Conservation (phyloP, 345 rosid genomes). For the Heritiera fomes region DNA sequence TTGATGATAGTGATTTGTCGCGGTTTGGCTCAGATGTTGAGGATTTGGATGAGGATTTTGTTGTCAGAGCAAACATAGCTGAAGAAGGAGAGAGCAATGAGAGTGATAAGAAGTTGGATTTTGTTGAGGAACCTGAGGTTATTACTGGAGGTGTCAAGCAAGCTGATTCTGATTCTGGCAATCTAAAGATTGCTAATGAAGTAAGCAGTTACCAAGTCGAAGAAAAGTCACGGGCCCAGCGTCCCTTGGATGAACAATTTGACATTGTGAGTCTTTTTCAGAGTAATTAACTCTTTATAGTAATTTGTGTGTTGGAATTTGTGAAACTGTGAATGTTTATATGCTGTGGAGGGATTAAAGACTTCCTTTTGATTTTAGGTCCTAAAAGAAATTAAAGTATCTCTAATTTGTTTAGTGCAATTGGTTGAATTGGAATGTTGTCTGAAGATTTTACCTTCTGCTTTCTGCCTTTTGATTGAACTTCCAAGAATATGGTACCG, state of each 20-base stretch:
- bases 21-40: constrained; percentile 83
- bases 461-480: not conserved
- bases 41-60: constrained; percentile 92
- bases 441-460: not conserved
- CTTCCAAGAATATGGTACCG: not conserved
- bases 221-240: constrained; percentile 40
- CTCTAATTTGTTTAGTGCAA: not conserved
- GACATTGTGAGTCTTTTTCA: constrained; percentile 50
- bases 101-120: constrained; percentile 30
- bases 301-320: not conserved
- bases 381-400: not conserved
- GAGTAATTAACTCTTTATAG: not conserved
- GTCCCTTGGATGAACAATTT: constrained; percentile 70
- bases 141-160: constrained; percentile 18
- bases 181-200: constrained; percentile 25
- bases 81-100: constrained; percentile 42
- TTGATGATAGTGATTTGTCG: constrained; percentile 74
- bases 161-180: constrained; percentile 9
- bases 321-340: not conserved
- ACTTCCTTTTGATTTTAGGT: not conserved
- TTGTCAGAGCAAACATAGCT: constrained; percentile 59
- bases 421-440: not conserved
- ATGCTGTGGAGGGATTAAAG: no score
- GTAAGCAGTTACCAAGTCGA: constrained; percentile 10
- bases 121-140: constrained; percentile 29